Evolutionary conservation across 768 basidiomycete species (phyloP), one percentile per base, ranked within the genome.

Genomic region (Kwoniella heveanensis): DNA sequence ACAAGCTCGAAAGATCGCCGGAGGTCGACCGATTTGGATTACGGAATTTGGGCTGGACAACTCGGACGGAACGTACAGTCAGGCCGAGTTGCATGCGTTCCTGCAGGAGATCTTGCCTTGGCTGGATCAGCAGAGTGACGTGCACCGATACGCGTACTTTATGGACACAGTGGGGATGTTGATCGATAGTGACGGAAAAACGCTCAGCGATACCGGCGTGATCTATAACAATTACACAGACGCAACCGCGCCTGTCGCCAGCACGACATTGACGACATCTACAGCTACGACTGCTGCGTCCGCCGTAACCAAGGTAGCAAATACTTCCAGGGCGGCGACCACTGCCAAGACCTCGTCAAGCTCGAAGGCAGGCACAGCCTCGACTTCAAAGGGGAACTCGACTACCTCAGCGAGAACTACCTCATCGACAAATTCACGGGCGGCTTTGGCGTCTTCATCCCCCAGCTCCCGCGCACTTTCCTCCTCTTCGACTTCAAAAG

Each of bases 121-220:
- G 51, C 26, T 52, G 25, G 51, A 52, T 21, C 26, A 25, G 26
- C 51, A 52, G 30, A 25, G 26, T 27, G 51, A 52, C 51, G 51
- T 52, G 2, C 51, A 52, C 17, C 51, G 51, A 30, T 52, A 52
- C 26, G 51, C 51, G 26, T 52, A 52, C 21, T 52, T 52, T n/a
- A 52, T 52, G 51, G n/a, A 52, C 26, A 29, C 51, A 12, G 26
- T 29, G 27, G 51, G 51, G 2, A 52, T 52, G 51, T 30, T 52
- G 25, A 52, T 52, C 51, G 30, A 52, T 30, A 27, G 13, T 10
- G 51, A 25, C 7, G 51, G 51, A 10, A 52, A 25, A 17, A 29
- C 25, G 4, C 26, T 52, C 26, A 52, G 51, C 29, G 51, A 52
- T 29, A 26, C 51, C 25, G 51, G 51, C 4, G 51, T 52, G 27